A percentile compares a stretch with the other conserved stretches of the same genome.
Conservation (phyloP, 805 yeast species). For the Maudiozyma serrabonitensis region DNA sequence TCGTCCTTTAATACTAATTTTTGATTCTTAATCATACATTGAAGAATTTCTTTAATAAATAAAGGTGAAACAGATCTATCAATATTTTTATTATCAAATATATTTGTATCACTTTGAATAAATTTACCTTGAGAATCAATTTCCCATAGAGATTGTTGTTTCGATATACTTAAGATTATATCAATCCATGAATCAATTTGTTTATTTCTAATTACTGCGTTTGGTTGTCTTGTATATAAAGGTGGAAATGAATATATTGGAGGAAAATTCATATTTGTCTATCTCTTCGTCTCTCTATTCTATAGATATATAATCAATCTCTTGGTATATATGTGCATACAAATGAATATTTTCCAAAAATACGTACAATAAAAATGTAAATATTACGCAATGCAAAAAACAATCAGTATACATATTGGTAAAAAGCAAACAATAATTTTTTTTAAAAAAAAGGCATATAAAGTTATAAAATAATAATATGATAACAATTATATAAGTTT, state of each 20-base stretch:
- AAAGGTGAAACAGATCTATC: constrained; percentile 46
- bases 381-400: no score
- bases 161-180: constrained; percentile 53
- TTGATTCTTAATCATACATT: constrained; percentile 46
- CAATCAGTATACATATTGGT: no score
- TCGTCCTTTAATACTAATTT: background rate
- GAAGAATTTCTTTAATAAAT: constrained; percentile 46
- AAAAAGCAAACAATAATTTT: no score
- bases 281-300: background rate
- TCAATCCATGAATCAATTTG: constrained; percentile 75
- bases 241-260: constrained; percentile 76
- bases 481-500: no score
- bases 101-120: background rate
- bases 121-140: constrained; percentile 30
- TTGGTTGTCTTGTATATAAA: constrained; percentile 81
- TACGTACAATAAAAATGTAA: no score
- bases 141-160: constrained; percentile 45
- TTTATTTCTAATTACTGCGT: constrained; percentile 62
- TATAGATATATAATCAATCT: no score
- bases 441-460: no score
- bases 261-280: constrained; percentile 29
- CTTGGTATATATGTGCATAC: no score
- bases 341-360: no score
- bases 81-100: constrained; percentile 45
- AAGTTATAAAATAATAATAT: no score